Evolutionary conservation across 805 yeast genomes (phyloP).

Genomic region (Priceomyces haplophilus): DNA sequence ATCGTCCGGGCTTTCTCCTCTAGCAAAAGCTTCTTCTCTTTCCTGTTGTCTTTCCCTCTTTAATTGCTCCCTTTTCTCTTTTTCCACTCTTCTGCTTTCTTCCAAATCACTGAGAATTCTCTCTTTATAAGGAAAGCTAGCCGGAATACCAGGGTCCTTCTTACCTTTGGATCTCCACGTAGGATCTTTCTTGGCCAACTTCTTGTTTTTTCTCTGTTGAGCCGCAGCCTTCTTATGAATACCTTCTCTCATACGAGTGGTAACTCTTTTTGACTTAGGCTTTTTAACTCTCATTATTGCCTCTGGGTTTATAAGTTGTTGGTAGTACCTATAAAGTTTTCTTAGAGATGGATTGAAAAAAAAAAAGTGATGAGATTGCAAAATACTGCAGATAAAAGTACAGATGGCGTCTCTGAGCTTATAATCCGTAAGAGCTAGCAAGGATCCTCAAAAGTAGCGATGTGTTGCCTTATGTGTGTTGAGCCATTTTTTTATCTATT

Average conservation of each 20-base stretch:
- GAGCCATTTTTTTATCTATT: too few relatives aligned
- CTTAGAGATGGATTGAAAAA: slow-evolving; percentile 1
- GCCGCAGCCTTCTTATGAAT: slow-evolving; percentile 95
- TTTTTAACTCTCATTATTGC: slow-evolving; percentile 46
- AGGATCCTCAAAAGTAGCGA: too few relatives aligned
- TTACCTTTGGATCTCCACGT: slow-evolving; percentile 87
- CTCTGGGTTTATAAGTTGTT: not conserved
- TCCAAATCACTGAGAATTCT: slow-evolving; percentile 72
- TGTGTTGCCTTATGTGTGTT: too few relatives aligned
- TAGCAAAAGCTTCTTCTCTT: slow-evolving; percentile 36
- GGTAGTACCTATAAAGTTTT: not conserved
- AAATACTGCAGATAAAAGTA: not conserved
- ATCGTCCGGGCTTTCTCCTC: slow-evolving; percentile 39
- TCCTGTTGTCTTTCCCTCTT: slow-evolving; percentile 51
- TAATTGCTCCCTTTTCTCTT: slow-evolving; percentile 51
- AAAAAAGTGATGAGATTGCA: slow-evolving; percentile 4
- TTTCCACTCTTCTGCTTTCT: slow-evolving; percentile 51
- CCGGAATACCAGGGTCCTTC: slow-evolving; percentile 94
- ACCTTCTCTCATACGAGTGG: slow-evolving; percentile 95
- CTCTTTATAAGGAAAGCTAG: slow-evolving; percentile 92
- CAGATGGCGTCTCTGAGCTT: not conserved
- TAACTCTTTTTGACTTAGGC: slow-evolving; percentile 81
- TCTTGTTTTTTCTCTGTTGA: slow-evolving; percentile 79
- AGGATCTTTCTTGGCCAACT: slow-evolving; percentile 78
- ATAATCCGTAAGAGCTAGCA: not conserved